Conservation (phyloP, 2,329 filamentous ascomycete genomes). For the Penicillium sp. region DNA sequence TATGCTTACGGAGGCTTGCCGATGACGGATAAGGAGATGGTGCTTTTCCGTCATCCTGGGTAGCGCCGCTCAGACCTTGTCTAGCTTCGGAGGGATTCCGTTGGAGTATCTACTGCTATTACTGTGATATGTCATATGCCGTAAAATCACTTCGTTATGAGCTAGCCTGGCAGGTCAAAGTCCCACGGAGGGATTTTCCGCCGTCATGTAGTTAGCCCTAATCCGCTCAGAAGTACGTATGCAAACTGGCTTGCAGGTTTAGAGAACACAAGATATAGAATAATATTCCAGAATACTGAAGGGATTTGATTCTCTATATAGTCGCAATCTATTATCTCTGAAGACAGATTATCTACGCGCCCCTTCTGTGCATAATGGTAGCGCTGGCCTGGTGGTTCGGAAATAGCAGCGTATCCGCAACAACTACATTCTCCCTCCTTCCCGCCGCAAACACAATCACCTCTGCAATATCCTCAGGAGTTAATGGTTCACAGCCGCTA, state of each 20-base stretch:
- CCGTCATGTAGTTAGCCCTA: not conserved
- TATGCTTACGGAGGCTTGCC: not conserved
- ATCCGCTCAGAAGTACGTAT: not conserved
- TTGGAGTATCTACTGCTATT: not conserved
- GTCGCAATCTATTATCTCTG: not conserved
- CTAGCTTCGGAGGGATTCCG: not conserved
- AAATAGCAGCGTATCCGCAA: slow-evolving; percentile 11
- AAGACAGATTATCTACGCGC: not conserved
- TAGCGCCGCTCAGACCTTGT: not conserved
- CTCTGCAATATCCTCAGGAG: slow-evolving; percentile 15
- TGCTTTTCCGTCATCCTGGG: not conserved
- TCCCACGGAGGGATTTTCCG: not conserved
- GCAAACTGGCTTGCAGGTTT: not conserved
- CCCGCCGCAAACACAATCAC: slow-evolving; percentile 13
- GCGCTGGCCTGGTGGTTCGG: slow-evolving; percentile 17
- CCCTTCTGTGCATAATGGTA: slow-evolving; percentile 13
- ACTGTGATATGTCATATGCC: too few relatives aligned
- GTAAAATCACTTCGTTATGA: too few relatives aligned
- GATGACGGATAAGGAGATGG: not conserved
- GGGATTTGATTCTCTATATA: not conserved
- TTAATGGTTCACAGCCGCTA: slow-evolving; percentile 12
- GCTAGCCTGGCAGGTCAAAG: not conserved
- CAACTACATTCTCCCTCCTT: slow-evolving; percentile 14
- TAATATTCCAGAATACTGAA: not conserved
- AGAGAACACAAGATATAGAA: not conserved